phyloP scores from a whole-genome alignment of 1,284 basidiomycete species.

The Anthracocystis walkeri region DNA sequence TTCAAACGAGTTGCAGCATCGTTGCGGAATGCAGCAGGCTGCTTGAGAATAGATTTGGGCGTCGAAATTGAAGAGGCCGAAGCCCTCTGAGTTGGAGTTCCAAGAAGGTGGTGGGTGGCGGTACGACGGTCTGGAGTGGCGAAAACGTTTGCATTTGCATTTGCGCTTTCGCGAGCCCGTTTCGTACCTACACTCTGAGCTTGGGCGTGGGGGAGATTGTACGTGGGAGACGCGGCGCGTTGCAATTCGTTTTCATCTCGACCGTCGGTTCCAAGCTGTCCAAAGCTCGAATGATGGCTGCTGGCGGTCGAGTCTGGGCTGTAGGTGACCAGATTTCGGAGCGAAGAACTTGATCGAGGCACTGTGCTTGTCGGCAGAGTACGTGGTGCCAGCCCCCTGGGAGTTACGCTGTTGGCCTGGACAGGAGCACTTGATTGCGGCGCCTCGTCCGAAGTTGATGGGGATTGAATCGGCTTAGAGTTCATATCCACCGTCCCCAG shows the following conservation, averaged over 20 bases:
- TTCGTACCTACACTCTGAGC: constrained; percentile 19
- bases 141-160: constrained; percentile 12
- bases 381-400: constrained; percentile 21
- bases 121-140: constrained; percentile 39
- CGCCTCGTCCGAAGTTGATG: not conserved
- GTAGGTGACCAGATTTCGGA: constrained; percentile 49
- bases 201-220: constrained; percentile 3
- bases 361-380: constrained; percentile 26
- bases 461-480: not conserved
- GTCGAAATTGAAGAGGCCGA: constrained; percentile 35
- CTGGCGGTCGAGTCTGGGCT: constrained; percentile 45
- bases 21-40: constrained; percentile 25
- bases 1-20: constrained; percentile 13
- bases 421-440: not conserved
- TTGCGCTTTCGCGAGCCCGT: constrained; percentile 19
- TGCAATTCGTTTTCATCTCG: constrained; percentile 13
- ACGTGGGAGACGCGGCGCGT: constrained; percentile 2
- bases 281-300: constrained; percentile 29
- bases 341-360: constrained; percentile 43
- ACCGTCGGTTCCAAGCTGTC: constrained; percentile 13
- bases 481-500: not conserved
- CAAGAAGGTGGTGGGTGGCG: constrained; percentile 18
- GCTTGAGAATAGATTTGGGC: constrained; percentile 49
- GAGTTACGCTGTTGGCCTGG: not conserved
- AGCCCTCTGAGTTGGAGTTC: constrained; percentile 33